Conservation (phyloP, 148 eudicot species). For the Silene latifolia region DNA sequence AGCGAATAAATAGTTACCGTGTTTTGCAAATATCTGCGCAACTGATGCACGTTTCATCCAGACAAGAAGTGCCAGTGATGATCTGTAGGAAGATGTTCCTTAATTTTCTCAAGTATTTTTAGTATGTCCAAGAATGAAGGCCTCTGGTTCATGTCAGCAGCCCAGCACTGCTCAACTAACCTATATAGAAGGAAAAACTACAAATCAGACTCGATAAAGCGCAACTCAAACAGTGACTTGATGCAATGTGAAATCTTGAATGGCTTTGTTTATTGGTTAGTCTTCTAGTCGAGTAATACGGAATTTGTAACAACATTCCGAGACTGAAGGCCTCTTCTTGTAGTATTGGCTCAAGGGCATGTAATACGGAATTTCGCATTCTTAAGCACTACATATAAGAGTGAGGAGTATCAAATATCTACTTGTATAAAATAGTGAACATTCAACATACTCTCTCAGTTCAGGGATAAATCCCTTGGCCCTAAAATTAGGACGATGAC, state of each 20-base stretch:
- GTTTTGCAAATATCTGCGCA: background rate
- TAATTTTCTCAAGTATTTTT: slow-evolving; percentile 78
- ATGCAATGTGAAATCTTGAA: too few relatives aligned
- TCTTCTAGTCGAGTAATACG: too few relatives aligned
- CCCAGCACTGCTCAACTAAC: slow-evolving; percentile 77
- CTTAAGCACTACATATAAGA: too few relatives aligned
- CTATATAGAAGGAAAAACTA: slow-evolving; percentile 32
- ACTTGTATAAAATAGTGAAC: background rate
- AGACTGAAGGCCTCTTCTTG: too few relatives aligned
- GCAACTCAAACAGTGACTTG: background rate
- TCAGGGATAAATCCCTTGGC: slow-evolving; percentile 59
- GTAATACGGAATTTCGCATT: too few relatives aligned
- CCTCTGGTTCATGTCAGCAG: slow-evolving; percentile 70
- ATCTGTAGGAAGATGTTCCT: slow-evolving; percentile 52
- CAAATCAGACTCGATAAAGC: background rate
- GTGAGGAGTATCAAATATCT: too few relatives aligned
- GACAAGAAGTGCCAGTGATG: slow-evolving; percentile 80
- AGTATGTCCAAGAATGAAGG: slow-evolving; percentile 89
- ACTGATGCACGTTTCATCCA: slow-evolving; percentile 28
- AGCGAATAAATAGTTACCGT: background rate
- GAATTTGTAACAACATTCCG: too few relatives aligned
- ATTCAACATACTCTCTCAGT: slow-evolving; percentile 61
- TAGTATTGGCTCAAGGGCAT: too few relatives aligned
- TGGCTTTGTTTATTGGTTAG: too few relatives aligned
- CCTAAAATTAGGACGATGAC: slow-evolving; percentile 69